Evolutionary conservation across 257 asterid genomes (phyloP).

Genomic region (Anisodus acutangulus): DNA sequence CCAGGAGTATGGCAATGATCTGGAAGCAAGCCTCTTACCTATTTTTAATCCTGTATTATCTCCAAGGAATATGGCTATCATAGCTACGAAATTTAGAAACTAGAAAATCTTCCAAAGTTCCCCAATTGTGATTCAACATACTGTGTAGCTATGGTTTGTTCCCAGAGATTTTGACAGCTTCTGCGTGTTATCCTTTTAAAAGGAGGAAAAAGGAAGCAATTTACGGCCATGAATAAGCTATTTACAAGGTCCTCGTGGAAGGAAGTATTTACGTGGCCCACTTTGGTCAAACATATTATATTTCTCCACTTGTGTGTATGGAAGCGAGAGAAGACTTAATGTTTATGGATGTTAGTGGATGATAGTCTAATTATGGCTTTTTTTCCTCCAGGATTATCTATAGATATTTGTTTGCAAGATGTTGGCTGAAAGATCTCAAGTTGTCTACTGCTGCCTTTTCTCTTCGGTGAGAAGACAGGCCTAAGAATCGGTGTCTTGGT

Average conservation of each 20-base stretch:
- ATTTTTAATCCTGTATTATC: slow-evolving; percentile 81
- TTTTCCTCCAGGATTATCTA: not conserved
- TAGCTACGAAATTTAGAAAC: slow-evolving; percentile 63
- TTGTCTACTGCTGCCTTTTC: not conserved
- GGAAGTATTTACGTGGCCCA: not conserved
- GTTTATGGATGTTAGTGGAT: not conserved
- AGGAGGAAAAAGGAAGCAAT: not conserved
- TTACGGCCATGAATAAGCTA: not conserved
- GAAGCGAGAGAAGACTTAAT: not conserved
- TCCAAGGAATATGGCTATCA: slow-evolving; percentile 82
- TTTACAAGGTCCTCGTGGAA: slow-evolving; percentile 13
- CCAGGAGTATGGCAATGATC: slow-evolving; percentile 64
- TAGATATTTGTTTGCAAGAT: not conserved
- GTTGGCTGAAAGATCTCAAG: slow-evolving; percentile 16
- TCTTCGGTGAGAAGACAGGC: not conserved
- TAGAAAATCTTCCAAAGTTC: slow-evolving; percentile 3
- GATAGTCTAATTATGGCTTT: not conserved
- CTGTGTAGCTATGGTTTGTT: not conserved
- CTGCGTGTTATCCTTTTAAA: not conserved
- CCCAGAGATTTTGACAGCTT: not conserved
- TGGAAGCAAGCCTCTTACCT: slow-evolving; percentile 60
- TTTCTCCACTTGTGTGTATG: not conserved
- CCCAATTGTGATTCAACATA: slow-evolving; percentile 29
- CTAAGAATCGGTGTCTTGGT: not conserved
- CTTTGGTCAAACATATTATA: not conserved